Evolutionary conservation across 2,329 filamentous ascomycete species (phyloP), one percentile per base, ranked within the genome.

Genomic region (Fusarium nelsonii): DNA sequence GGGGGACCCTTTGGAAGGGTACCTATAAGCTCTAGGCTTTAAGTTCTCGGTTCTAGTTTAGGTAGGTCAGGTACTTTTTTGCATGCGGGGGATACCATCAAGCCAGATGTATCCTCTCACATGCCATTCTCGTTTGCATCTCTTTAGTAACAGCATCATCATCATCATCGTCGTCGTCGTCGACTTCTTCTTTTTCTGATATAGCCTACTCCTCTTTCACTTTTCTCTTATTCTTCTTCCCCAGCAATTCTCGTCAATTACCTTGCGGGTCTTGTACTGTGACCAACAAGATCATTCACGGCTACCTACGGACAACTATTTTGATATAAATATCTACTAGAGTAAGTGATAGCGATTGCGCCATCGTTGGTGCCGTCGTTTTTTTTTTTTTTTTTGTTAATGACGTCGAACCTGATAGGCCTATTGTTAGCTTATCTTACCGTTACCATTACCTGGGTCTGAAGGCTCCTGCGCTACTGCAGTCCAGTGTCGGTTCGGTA

Each of bases 371-470:
- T 48, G 33, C 60, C 45, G 40, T 67, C 41, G 58, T 53, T 36
- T 58, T 41, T 46, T 58, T 59, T 51, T 37, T 63, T 64, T 62
- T 67, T 50, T 50, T 67, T 58, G 60, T 65, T 81, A 84, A 87
- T 88, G 85, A 87, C 84, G 81, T 69, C 53, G 53, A 68, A 67
- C 63, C 81, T 80, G 82, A 86, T 85, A 85, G 85, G 82, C 80
- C 80, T 56, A 34, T 30, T 30, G 8, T 57, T 82, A 78, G 81
- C 84, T 85, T 86, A 87, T 87, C 84, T 87, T 77, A 83, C 84
- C 65, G 23, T 39, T 36, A 18, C 26, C 48, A 37, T 28, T 18
- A n/a, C 34, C 48, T 50, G 23, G 16, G 23, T 26, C 34, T 26
- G 23, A 15, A 50, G 11, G 48, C 33, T 39, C 14, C 16, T 39